phyloP scores from a whole-genome alignment of 116 monocot species.

The Iris pallida region DNA sequence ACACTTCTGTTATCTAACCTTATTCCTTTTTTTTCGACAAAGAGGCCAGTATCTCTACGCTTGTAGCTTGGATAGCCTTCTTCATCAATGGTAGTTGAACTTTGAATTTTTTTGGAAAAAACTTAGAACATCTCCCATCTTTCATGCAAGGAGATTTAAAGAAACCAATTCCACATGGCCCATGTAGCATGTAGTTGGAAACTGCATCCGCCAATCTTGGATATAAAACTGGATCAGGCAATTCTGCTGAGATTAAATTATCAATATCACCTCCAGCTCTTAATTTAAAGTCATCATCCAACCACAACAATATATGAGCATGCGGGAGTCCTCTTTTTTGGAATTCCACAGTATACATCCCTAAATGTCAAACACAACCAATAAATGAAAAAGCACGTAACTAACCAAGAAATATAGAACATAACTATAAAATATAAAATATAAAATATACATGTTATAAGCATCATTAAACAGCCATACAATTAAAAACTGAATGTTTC shows the following conservation, averaged over 20 bases:
- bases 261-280: background rate
- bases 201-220: background rate
- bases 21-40: background rate
- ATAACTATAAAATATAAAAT: too few species aligned
- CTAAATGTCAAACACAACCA: too few species aligned
- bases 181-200: conserved; percentile 10
- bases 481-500: too few species aligned
- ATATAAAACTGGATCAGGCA: conserved; percentile 1
- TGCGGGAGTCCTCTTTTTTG: conserved; percentile 1
- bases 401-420: too few species aligned
- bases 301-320: background rate
- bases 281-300: background rate
- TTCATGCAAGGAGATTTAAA: too few species aligned
- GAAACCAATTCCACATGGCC: background rate
- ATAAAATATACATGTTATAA: too few species aligned
- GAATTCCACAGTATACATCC: background rate
- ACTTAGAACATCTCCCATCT: background rate
- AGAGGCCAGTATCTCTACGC: background rate
- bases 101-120: background rate
- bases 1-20: conserved; percentile 12
- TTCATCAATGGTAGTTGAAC: background rate
- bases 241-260: conserved; percentile 9
- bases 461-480: too few species aligned
- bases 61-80: background rate
- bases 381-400: too few species aligned